phyloP scores from a whole-genome alignment of 495 filamentous ascomycete genomes.

The Penicillium chermesinum region DNA sequence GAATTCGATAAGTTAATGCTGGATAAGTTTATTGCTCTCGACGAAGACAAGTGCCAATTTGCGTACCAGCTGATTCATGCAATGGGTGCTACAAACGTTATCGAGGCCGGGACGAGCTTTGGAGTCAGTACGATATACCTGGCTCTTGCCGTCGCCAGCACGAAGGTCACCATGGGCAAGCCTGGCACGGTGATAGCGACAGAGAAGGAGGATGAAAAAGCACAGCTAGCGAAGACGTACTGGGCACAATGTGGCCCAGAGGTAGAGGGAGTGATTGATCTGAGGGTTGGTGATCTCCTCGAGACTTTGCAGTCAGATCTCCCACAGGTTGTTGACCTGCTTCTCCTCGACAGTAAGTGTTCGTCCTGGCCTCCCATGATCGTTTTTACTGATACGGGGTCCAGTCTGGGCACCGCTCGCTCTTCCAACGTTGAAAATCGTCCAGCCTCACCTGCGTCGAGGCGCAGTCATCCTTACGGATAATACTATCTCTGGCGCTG shows the following conservation, averaged over 20 bases:
- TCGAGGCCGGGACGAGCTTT: conserved; percentile 55
- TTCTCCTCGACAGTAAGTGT: conserved; percentile 52
- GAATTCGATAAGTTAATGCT: conserved; percentile 35
- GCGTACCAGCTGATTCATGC: conserved; percentile 45
- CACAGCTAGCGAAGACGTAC: conserved; percentile 37
- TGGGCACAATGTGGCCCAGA: conserved; percentile 43
- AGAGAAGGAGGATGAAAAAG: conserved; percentile 51
- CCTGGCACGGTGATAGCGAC: conserved; percentile 49
- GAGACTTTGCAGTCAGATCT: conserved; percentile 44
- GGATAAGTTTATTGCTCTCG: conserved; percentile 53
- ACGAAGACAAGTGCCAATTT: conserved; percentile 50
- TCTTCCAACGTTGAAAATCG: conserved; percentile 43
- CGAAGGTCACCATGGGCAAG: conserved; percentile 9
- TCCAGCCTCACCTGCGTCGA: conserved; percentile 37
- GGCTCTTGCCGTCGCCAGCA: conserved; percentile 45
- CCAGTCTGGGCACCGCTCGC: conserved; percentile 49
- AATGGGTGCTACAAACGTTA: conserved; percentile 43
- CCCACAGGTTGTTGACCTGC: conserved; percentile 46
- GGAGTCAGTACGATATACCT: conserved; percentile 59
- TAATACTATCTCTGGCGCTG: conserved; percentile 33
- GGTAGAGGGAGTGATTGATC: conserved; percentile 44
- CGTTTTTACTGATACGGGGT: neutral
- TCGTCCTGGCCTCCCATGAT: neutral
- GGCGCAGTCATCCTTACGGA: conserved; percentile 48
- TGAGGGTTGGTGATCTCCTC: conserved; percentile 51